Conservation (phyloP, 441 rosid genomes). For the Kokia cookei region DNA sequence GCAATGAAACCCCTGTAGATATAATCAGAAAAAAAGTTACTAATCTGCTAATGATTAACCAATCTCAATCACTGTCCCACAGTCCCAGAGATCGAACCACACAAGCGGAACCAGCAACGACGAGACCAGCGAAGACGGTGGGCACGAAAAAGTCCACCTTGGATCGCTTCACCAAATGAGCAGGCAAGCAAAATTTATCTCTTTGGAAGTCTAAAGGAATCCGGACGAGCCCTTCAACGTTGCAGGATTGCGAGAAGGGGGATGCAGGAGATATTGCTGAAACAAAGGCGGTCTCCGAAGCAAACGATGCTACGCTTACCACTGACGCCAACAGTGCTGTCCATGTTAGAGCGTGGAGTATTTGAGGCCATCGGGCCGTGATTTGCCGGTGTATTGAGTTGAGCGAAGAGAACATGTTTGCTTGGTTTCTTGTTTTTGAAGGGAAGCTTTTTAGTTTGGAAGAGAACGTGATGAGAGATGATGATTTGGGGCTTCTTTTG, state of each 20-base stretch:
- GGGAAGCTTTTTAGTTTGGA: neutral
- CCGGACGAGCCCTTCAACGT: slow-evolving; percentile 19
- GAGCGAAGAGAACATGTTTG: slow-evolving; percentile 8
- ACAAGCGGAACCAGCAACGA: slow-evolving; percentile 33
- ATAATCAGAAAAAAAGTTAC: neutral
- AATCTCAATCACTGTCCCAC: slow-evolving; percentile 9
- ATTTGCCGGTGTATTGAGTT: slow-evolving; percentile 7
- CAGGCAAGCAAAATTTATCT: slow-evolving; percentile 30
- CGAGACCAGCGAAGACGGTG: slow-evolving; percentile 30
- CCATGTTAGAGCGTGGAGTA: slow-evolving; percentile 28
- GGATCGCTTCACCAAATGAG: slow-evolving; percentile 31
- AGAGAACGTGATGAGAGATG: neutral
- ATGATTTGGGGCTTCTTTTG: neutral
- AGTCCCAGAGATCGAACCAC: slow-evolving; percentile 28
- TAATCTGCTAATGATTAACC: neutral
- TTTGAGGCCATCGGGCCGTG: neutral
- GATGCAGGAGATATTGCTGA: slow-evolving; percentile 27
- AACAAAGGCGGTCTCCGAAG: slow-evolving; percentile 35
- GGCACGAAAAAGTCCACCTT: slow-evolving; percentile 33
- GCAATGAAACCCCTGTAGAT: too few species aligned
- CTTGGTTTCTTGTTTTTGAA: neutral
- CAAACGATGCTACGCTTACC: slow-evolving; percentile 28
- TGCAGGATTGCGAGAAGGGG: slow-evolving; percentile 3
- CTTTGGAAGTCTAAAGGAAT: slow-evolving; percentile 37
- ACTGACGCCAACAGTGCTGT: slow-evolving; percentile 30